These are phyloP conservation scores for Abrus precatorius DNA, from an alignment of 306 rosid species.

Conservation along the genomic window DNA sequence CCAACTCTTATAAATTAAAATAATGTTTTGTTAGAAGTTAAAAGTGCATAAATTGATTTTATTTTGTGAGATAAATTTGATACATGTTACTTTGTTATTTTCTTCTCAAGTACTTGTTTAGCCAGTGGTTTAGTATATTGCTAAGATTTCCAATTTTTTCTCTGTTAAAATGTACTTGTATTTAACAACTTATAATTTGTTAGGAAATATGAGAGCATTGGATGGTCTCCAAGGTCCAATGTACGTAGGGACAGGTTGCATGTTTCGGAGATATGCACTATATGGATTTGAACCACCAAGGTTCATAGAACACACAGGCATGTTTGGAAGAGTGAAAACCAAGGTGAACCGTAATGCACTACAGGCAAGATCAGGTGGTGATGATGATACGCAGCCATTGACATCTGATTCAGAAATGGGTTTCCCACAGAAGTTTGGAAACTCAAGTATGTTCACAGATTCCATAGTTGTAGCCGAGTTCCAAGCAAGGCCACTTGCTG, in stretches of 20 bases:
- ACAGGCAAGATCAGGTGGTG: not conserved
- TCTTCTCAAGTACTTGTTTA: not conserved
- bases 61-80: no score
- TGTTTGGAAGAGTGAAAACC: constrained; percentile 33
- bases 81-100: no score
- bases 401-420: constrained; percentile 33
- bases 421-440: constrained; percentile 30
- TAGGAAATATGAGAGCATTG: constrained; percentile 36
- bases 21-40: no score
- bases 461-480: constrained; percentile 27
- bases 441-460: constrained; percentile 15
- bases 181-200: not conserved
- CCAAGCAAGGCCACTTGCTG: constrained; percentile 32
- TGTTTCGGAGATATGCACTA: constrained; percentile 21
- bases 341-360: not conserved
- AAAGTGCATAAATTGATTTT: no score
- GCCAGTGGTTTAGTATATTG: not conserved
- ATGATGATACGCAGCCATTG: constrained; percentile 3
- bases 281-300: constrained; percentile 33
- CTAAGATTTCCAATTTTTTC: not conserved
- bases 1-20: no score
- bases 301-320: constrained; percentile 22
- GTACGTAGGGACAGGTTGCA: constrained; percentile 37
- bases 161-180: not conserved
- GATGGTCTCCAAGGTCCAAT: constrained; percentile 41